Evolutionary conservation across 495 filamentous ascomycete species (phyloP), one percentile per base, ranked within the genome.

Genomic region (Aspergillus heteromorphus): DNA sequence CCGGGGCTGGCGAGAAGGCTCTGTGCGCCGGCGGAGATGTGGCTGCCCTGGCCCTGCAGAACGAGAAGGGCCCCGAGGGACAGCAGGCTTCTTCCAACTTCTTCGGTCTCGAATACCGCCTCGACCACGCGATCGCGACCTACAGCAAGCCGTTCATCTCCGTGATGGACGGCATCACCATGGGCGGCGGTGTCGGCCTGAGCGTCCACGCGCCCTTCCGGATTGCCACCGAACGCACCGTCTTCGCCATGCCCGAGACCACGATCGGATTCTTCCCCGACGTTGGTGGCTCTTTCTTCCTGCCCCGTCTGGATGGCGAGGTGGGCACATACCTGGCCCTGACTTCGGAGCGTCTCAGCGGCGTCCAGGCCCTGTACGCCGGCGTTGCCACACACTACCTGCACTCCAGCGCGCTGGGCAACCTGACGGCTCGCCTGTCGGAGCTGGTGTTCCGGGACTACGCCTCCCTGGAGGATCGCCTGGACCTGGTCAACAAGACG

Each of bases 191-290:
- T 49, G 95, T 97, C 25, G 93, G 93, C 3, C 81, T 98, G 45
- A 91, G 86, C 70, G 80, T 97, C 40, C 95, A 98, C 71, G 92
- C 95, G 5, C 95, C 93, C 1, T 91, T 98, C 79, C 81, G 93
- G 19, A 93, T 98, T 63, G 95, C 95, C 21, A 98, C 93, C 11
- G 93, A 98, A 71, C 86, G 86, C 51, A 98, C 95, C 6, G 69
- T 92, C 17, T 96, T 98, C 64, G 91, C 95, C 57, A 98, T 98
- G 93, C 93, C 93, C 31, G 93, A 98, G 76, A 98, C 93, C 2
- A 92, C 79, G 8, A 98, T 98, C 61, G 93, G 93, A 9, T 96
- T 97, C 76, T 98, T 97, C 75, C 93, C 95, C 25, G 93, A 98
- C 62, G 95, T 98, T 29, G 93, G 93, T 40, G 93, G 83, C 49